These are phyloP conservation scores for Mycotypha africana DNA, from an alignment of 371 early-diverging fungal species.

Conservation along the genomic window DNA sequence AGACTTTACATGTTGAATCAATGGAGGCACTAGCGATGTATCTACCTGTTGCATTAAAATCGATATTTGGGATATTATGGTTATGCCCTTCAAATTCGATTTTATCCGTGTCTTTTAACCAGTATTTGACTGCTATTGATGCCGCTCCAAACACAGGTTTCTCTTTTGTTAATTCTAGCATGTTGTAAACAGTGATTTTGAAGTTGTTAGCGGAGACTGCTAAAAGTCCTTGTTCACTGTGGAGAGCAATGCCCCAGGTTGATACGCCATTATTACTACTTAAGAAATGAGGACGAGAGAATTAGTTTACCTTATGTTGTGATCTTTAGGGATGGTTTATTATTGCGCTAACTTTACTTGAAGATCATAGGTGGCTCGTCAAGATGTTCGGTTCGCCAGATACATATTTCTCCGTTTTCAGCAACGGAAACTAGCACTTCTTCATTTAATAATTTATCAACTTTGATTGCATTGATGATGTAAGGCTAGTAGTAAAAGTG, in stretches of 20 bases:
- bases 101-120: constrained; percentile 7
- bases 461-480: constrained; percentile 57
- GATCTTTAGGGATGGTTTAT: neutral
- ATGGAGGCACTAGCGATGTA: constrained; percentile 57
- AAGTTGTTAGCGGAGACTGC: constrained; percentile 60
- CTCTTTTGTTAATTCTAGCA: constrained; percentile 20
- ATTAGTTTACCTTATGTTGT: neutral
- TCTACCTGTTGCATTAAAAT: constrained; percentile 47
- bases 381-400: constrained; percentile 47
- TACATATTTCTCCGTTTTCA: constrained; percentile 44
- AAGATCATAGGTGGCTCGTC: constrained; percentile 38
- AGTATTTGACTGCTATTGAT: constrained; percentile 2
- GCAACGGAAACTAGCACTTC: constrained; percentile 50
- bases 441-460: constrained; percentile 36
- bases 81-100: constrained; percentile 44
- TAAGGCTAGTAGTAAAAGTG: constrained; percentile 11
- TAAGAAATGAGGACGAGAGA: too few relatives aligned
- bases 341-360: too few relatives aligned
- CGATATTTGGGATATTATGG: constrained; percentile 61
- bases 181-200: constrained; percentile 48
- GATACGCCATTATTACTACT: constrained; percentile 26
- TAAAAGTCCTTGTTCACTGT: constrained; percentile 42
- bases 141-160: constrained; percentile 14
- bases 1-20: constrained; percentile 42
- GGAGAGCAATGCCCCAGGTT: constrained; percentile 63